phyloP scores from a whole-genome alignment of 495 filamentous ascomycete species.

The Aspergillus cristatus region DNA sequence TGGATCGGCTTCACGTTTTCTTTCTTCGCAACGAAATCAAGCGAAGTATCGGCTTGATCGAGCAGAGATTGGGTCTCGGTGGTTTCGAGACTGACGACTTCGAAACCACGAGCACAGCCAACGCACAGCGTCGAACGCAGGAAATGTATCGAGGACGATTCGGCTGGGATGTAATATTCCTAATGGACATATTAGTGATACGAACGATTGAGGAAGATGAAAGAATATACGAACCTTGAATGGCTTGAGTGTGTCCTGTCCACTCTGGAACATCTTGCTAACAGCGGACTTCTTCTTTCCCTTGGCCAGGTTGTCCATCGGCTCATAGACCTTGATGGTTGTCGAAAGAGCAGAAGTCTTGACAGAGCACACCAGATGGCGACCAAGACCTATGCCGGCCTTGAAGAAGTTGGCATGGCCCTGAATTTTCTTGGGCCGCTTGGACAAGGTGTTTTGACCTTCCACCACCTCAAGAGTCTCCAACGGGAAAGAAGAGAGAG shows the following conservation, averaged over 20 bases:
- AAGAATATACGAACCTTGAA: constrained; percentile 57
- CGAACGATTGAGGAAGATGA: no score
- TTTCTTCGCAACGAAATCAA: constrained; percentile 90
- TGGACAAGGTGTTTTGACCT: constrained; percentile 56
- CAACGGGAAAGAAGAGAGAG: constrained; percentile 76
- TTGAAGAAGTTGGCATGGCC: constrained; percentile 98
- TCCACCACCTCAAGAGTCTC: constrained; percentile 79
- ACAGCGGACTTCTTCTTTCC: constrained; percentile 87
- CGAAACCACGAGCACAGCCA: constrained; percentile 89
- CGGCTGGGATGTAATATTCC: constrained; percentile 97
- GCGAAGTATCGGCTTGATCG: constrained; percentile 94
- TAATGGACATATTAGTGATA: constrained; percentile 15
- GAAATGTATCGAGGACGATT: constrained; percentile 95
- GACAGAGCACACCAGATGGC: constrained; percentile 90
- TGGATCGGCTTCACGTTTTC: constrained; percentile 95
- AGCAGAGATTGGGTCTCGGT: constrained; percentile 94
- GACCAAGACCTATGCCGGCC: constrained; percentile 85
- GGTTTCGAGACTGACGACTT: constrained; percentile 93
- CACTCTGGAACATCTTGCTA: constrained; percentile 86
- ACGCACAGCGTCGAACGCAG: constrained; percentile 94
- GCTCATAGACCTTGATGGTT: constrained; percentile 96
- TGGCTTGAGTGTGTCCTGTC: constrained; percentile 87
- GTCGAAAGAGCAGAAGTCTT: constrained; percentile 83
- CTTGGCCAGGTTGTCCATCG: constrained; percentile 81
- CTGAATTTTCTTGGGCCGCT: constrained; percentile 94